These are phyloP conservation scores for Fusarium sacchari DNA, from an alignment of 2,329 filamentous ascomycete genomes.

Conservation along the genomic window DNA sequence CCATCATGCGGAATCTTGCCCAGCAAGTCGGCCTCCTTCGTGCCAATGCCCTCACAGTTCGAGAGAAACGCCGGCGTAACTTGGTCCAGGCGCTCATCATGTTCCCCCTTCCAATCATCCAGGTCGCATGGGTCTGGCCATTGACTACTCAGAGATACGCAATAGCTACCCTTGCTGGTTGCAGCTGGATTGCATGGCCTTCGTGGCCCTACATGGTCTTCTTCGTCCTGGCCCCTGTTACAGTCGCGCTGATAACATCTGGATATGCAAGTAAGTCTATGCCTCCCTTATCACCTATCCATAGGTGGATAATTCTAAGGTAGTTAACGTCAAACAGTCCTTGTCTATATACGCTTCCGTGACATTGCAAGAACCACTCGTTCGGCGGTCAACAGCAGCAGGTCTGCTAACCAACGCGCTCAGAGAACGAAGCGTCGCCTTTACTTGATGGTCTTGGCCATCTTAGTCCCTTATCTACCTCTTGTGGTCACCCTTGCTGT, in stretches of 20 bases:
- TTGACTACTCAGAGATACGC: constrained; percentile 59
- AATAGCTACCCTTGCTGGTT: constrained; percentile 62
- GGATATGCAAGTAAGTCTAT: constrained; percentile 59
- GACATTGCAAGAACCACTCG: constrained; percentile 55
- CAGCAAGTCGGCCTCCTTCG: constrained; percentile 59
- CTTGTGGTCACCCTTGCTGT: constrained; percentile 55
- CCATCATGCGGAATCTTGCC: constrained; percentile 65
- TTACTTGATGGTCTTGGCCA: constrained; percentile 64
- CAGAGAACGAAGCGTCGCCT: constrained; percentile 62
- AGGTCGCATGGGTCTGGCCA: constrained; percentile 60
- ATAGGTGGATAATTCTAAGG: neutral
- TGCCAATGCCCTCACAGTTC: constrained; percentile 51
- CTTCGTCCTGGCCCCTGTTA: constrained; percentile 57
- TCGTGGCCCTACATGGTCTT: constrained; percentile 62
- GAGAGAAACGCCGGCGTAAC: constrained; percentile 56
- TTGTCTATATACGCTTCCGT: constrained; percentile 60
- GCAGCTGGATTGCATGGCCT: constrained; percentile 54
- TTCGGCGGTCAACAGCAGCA: constrained; percentile 54
- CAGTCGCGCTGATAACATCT: constrained; percentile 56
- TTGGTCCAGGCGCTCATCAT: constrained; percentile 63
- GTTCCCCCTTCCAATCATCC: constrained; percentile 62
- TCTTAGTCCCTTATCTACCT: constrained; percentile 63
- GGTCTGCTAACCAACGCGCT: constrained; percentile 53
- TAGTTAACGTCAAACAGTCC: constrained; percentile 44
- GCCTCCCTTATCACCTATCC: no score